Evolutionary conservation across 2,329 filamentous ascomycete species (phyloP).

Genomic region (Hirsutella minnesotensis): DNA sequence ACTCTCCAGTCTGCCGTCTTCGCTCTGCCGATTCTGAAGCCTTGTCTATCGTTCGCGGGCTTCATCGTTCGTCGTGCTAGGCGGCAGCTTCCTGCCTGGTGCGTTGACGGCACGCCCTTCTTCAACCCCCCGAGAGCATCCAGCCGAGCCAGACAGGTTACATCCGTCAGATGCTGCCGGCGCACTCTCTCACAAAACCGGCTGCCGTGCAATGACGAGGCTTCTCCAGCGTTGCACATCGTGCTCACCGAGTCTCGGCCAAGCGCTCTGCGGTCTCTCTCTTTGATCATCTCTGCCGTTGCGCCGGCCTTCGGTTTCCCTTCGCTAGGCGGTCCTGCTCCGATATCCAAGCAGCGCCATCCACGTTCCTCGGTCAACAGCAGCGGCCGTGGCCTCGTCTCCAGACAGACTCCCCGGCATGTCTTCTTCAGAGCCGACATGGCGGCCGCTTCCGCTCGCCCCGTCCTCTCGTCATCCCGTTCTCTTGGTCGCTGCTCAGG

Average conservation of each 20-base stretch:
- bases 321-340: background rate
- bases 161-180: background rate
- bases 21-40: background rate
- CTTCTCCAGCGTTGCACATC: background rate
- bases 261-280: background rate
- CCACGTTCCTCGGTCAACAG: background rate
- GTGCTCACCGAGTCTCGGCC: constrained; percentile 8
- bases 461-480: constrained; percentile 36
- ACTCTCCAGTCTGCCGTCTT: background rate
- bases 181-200: constrained; percentile 3
- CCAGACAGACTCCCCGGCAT: background rate
- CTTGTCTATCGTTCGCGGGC: background rate
- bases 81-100: background rate
- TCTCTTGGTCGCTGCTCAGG: constrained; percentile 50
- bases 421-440: constrained; percentile 12
- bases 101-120: background rate
- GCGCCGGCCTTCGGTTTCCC: background rate
- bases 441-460: constrained; percentile 35
- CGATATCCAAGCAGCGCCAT: background rate
- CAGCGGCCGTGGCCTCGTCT: background rate
- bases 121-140: background rate
- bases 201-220: background rate
- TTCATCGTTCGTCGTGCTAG: no score
- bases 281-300: background rate
- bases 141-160: background rate